phyloP scores from a whole-genome alignment of 2,329 filamentous ascomycete species.

The Phoma sp. region DNA sequence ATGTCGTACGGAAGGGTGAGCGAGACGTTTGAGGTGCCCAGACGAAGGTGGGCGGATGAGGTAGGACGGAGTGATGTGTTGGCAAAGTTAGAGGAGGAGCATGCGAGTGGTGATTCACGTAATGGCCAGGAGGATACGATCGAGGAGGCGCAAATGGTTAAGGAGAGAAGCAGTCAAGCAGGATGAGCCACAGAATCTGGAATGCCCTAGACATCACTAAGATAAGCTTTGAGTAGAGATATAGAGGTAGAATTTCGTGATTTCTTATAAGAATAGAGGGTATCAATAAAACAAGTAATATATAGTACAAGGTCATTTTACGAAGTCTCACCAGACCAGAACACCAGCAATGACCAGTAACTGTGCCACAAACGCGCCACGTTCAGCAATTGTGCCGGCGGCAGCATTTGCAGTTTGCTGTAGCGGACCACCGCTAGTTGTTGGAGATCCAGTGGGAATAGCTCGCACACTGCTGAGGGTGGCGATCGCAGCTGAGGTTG shows the following conservation, averaged over 20 bases:
- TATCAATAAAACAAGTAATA: not conserved
- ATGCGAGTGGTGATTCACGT: not conserved
- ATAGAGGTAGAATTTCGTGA: no score
- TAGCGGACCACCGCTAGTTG: constrained; percentile 7
- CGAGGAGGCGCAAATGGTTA: not conserved
- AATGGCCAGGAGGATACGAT: not conserved
- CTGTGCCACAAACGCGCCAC: not conserved
- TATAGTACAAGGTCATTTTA: not conserved
- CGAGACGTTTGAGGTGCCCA: constrained; percentile 21
- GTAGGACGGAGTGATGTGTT: not conserved
- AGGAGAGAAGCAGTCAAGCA: not conserved
- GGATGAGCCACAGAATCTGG: no score
- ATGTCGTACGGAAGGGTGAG: constrained; percentile 70
- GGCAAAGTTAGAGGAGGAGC: not conserved
- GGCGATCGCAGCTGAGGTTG: not conserved
- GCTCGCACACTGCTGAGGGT: not conserved
- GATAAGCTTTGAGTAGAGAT: no score
- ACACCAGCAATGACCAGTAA: constrained; percentile 5
- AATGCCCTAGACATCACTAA: no score
- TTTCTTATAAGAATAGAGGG: not conserved
- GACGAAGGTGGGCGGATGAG: constrained; percentile 12
- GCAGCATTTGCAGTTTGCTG: constrained; percentile 28
- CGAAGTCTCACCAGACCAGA: constrained; percentile 4
- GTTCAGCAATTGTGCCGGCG: not conserved
- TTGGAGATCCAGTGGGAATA: constrained; percentile 1